Conservation (phyloP, 163 green algal species). For the Scenedesmus sp. region DNA sequence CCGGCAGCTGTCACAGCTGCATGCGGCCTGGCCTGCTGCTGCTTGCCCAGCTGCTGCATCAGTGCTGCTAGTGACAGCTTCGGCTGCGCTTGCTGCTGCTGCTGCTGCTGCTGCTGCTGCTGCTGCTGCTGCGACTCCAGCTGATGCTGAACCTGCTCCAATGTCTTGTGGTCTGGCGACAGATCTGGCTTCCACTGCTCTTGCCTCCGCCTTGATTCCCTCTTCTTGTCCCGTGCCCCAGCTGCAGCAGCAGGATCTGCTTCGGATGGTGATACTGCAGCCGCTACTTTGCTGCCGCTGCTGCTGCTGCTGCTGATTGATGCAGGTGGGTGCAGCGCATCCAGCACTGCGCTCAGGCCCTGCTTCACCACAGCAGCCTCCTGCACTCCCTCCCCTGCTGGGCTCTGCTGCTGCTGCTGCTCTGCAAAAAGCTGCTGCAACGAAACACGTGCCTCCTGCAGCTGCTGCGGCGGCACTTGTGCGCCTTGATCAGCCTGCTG, state of each 20-base stretch:
- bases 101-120: conserved; percentile 26
- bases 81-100: not conserved
- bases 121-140: too few relatives aligned
- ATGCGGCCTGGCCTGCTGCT: not conserved
- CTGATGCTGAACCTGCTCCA: not conserved
- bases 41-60: not conserved
- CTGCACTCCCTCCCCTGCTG: not conserved
- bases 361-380: not conserved
- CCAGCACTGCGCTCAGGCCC: not conserved
- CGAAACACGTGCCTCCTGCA: not conserved
- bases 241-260: not conserved
- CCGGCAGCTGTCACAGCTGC: not conserved
- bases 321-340: not conserved
- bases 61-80: not conserved
- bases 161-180: not conserved
- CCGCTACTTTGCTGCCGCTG: not conserved
- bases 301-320: not conserved
- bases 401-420: not conserved
- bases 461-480: not conserved
- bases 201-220: not conserved
- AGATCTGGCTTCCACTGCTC: not conserved
- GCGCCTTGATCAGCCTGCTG: not conserved
- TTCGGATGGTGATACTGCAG: not conserved
- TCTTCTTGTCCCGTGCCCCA: not conserved
- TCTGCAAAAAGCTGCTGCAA: conserved; percentile 3